Evolutionary conservation across 306 rosid species (phyloP), one percentile per base, ranked within the genome.

Genomic region (Begonia masoniana): DNA sequence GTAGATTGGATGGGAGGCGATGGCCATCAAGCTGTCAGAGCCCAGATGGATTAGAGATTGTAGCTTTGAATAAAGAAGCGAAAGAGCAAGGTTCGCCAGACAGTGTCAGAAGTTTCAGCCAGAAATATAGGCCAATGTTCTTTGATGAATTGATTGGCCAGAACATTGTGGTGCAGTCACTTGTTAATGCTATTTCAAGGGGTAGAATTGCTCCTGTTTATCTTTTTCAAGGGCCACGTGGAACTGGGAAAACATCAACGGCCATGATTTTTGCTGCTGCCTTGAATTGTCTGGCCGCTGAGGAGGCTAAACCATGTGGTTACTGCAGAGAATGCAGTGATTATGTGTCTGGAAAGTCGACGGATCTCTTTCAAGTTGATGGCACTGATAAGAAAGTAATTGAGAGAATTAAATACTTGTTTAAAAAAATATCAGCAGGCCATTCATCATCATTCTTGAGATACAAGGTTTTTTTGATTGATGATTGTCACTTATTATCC

Each of bases 11-110:
- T 70, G 99, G 99, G 58, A 77, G 93, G 62, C 74, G 99, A 77
- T 91, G 99, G 99, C 86, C 97, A 2, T 70, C 96, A 4, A 91
- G 97, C 73, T 85, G 97, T 67, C 71, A 91, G 76, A 86, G 99
- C 72, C 94, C 78, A 54, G 39, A 5, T 31, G 39, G 39, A 5
- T 7, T 31, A 31, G 39, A 31, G 39, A 31, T 31, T 31, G 39
- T 31, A 31, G 76, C 88, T 75, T 57, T 82, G 54, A 74, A 75
- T 31, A 6, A 79, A 69, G 94, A 74, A 54, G 80, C 78, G 68
- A 89, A 85, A 55, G 94, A 69, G 62, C 94, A 75, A 53, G 77
- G 92, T 54, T 72, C 88, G 1, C 82, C 81, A 1, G 96, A 83
- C 42, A 83, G 74, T 56, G 54, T 47, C 36, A 58, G 62, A 49